These are phyloP conservation scores for Anethum foeniculum DNA, from an alignment of 140 eudicot genomes.

Conservation along the genomic window DNA sequence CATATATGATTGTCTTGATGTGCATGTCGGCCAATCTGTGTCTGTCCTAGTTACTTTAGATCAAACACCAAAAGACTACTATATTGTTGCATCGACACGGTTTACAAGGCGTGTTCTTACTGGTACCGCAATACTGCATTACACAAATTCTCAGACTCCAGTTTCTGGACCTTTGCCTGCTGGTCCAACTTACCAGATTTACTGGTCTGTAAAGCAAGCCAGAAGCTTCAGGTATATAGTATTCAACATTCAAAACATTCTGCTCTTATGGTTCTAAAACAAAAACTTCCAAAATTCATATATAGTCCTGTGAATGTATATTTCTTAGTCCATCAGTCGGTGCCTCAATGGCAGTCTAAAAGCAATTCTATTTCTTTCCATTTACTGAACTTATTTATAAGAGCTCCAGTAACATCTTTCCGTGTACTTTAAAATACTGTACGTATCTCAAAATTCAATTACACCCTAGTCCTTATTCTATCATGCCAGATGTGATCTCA, in stretches of 20 bases:
- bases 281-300: not conserved
- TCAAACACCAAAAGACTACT: conserved; percentile 73
- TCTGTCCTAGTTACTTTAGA: conserved; percentile 72
- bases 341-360: not conserved
- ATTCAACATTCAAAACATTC: not conserved
- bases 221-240: conserved; percentile 52
- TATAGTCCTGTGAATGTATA: not conserved
- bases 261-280: not conserved
- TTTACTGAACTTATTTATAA: too few species aligned
- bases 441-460: not conserved
- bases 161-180: conserved; percentile 75
- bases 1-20: conserved; percentile 67
- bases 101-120: conserved; percentile 53
- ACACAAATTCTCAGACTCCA: conserved; percentile 47
- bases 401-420: not conserved
- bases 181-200: conserved; percentile 51
- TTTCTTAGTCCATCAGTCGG: not conserved
- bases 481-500: not conserved
- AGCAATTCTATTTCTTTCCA: too few species aligned
- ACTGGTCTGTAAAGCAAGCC: conserved; percentile 91
- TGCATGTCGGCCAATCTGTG: conserved; percentile 93
- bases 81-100: conserved; percentile 82
- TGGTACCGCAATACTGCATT: conserved; percentile 55
- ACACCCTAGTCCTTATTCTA: not conserved
- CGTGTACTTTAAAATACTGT: not conserved